Base-by-base conservation (phyloP, 208 protist genomes). In the Porcisia hertigi region DNA sequence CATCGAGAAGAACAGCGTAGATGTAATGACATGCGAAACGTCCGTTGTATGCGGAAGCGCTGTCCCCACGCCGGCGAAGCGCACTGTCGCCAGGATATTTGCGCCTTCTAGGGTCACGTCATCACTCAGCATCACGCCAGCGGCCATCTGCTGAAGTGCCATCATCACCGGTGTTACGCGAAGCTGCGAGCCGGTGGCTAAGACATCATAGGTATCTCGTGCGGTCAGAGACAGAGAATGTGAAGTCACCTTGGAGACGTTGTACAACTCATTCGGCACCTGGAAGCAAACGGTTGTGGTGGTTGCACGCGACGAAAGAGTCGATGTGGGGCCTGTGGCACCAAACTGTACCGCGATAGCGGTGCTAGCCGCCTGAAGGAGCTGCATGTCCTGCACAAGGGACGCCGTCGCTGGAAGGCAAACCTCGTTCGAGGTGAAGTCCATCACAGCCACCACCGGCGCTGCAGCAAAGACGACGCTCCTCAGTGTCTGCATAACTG, bases 1-100 rank as follows among this genome's bases (percentile, higher is more conserved):
- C 77, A 95, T 78, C 7, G 91, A 88, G 30, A 95, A 82, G 45
- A 70, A 81, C 20, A 92, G 65, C 57, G 75, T 64, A 7, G 54
- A 70, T 34, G 88, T 84, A 62, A 75, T 47, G 45, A 52, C 43
- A 34, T 83, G 80, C 0, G 82, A 73, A 34, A 94, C 47, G 47
- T 83, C 81, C 9, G 69, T 79, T 16, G 87, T 91, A 73, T 92
- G 75, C 30, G 71, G 73, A 14, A 83, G 77, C n/a, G 71, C 25
- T 20, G 90, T 92, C 36, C 86, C 87, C 30, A 69, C 69, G 0
- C 87, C 90, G 8, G 74, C 84, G 34, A 92, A 71, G 36, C 71
- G 80, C 23, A 85, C 67, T 34, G 83, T 81, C 60, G 77, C 64
- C 9, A 84, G 18, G 67, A 81, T 66, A 66, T 75, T 75, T 20